Base-by-base conservation (phyloP, 768 basidiomycete species). In the Lactarius psammicola region DNA sequence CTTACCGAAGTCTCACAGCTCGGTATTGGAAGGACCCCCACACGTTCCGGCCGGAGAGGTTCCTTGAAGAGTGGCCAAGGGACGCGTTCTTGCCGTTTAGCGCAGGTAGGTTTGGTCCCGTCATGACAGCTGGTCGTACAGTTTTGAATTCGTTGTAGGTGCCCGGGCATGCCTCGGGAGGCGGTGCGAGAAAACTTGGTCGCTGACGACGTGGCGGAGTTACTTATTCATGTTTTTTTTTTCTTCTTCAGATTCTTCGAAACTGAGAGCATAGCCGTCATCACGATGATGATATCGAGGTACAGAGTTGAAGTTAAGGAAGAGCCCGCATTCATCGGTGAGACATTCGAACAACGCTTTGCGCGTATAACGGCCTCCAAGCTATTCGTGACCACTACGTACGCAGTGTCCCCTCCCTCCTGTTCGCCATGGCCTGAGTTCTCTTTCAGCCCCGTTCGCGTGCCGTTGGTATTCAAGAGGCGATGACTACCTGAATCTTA, bases 21-120 rank as follows among this genome's bases (percentile, higher is more conserved):
- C 78, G 79, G 40, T 85, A 85, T 70, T 86, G 85, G 84, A 73
- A 81, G 58, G 78, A 85, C 53, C 84, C 85, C 3, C 67, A 81
- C 34, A 69, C 69, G 9, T 86, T 85, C 73, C 77, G 76, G 20
- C 78, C 78, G 6, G 72, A 73, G 40, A 70, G 78, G 33, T 78
- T 78, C 67, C 60, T 77, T 2, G 70, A 70, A 28, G 73, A 74
- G 57, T 78, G 73, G 71, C 67, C 73, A 18, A 69, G 67, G 62
- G 74, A 77, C 55, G 77, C 77, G 0, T 77, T 76, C 64, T n/a
- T 76, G 18, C 74, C 77, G 0, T 77, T 77, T 55, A 72, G 72
- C 33, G 56, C 51, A 15, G 74, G 73, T 69, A 56, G 20, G 38
- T 31, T 7, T 38, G 5, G 6, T 2, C 10, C n/a, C 3, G 31